phyloP scores from a whole-genome alignment of 352 stramenopile genomes.

The Phytophthora brassicae region DNA sequence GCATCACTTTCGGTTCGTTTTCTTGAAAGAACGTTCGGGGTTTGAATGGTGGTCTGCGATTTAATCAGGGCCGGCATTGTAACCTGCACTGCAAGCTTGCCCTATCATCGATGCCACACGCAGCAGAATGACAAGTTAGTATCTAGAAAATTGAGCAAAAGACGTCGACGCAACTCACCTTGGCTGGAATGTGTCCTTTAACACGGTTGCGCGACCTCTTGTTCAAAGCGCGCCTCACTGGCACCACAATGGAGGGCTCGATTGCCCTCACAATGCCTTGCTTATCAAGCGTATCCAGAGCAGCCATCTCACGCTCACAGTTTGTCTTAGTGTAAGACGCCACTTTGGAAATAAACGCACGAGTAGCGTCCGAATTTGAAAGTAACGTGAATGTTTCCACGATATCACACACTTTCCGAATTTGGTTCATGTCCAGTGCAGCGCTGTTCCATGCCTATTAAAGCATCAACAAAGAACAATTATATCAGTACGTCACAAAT shows the following conservation, averaged over 20 bases:
- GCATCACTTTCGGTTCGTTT: constrained; percentile 42
- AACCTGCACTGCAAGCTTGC: constrained; percentile 18
- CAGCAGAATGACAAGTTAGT: constrained; percentile 1
- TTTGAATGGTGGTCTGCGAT: constrained; percentile 24
- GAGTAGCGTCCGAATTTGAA: constrained; percentile 21
- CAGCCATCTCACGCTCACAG: constrained; percentile 39
- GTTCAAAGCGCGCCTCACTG: constrained; percentile 26
- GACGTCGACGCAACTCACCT: constrained; percentile 15
- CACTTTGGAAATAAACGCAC: constrained; percentile 38
- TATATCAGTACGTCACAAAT: constrained; percentile 25
- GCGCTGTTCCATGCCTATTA: constrained; percentile 69
- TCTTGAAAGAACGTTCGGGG: constrained; percentile 20
- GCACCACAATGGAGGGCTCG: constrained; percentile 27
- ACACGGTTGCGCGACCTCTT: constrained; percentile 24
- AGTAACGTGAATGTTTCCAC: constrained; percentile 42
- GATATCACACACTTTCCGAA: constrained; percentile 45
- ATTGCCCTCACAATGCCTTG: constrained; percentile 36
- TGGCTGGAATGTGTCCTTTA: constrained; percentile 24
- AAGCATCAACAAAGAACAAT: constrained; percentile 2
- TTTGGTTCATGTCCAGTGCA: constrained; percentile 43
- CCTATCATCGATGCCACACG: constrained; percentile 11
- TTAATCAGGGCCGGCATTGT: constrained; percentile 9
- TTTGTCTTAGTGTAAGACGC: constrained; percentile 38
- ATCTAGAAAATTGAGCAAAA: background rate
- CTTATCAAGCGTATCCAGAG: constrained; percentile 41